These are phyloP conservation scores for Fusarium guadeloupense DNA, from an alignment of 2,329 filamentous ascomycete genomes.

Conservation along the genomic window DNA sequence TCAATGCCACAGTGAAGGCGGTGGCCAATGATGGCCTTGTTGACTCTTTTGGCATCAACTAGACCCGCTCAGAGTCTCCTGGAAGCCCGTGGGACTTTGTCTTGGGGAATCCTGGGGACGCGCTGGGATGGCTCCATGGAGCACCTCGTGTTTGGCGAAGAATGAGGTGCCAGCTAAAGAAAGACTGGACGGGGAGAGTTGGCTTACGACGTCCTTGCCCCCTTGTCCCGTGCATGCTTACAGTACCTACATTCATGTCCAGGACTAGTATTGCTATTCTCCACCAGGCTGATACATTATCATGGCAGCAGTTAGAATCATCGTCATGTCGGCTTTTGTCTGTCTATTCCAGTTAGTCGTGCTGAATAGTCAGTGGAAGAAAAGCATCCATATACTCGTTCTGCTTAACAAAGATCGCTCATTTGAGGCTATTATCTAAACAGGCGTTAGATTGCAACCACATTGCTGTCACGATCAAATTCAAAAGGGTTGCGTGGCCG, in stretches of 20 bases:
- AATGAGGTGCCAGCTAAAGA: conserved; percentile 6
- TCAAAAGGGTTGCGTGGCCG: conserved; percentile 30
- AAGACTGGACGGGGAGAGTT: conserved; percentile 8
- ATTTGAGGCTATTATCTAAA: conserved; percentile 19
- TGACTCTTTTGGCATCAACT: conserved; percentile 41
- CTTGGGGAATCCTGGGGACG: conserved; percentile 45
- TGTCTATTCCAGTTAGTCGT: neutral
- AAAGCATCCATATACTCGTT: conserved; percentile 4
- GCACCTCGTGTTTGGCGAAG: conserved; percentile 42
- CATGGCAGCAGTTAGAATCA: conserved; percentile 4
- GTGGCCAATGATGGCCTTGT: conserved; percentile 42
- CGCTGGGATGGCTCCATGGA: conserved; percentile 40
- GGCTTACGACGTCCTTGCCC: conserved; percentile 35
- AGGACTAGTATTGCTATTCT: conserved; percentile 16
- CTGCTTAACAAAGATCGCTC: conserved; percentile 1
- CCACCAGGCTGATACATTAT: conserved; percentile 30
- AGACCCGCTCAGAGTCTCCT: conserved; percentile 43
- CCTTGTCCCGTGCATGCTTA: conserved; percentile 38
- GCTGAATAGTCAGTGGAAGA: no score
- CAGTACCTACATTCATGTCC: conserved; percentile 17
- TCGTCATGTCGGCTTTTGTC: neutral
- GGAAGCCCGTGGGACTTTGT: conserved; percentile 38
- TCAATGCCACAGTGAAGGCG: conserved; percentile 43
- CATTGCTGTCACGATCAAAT: conserved; percentile 23
- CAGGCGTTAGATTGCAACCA: conserved; percentile 20